These are phyloP conservation scores for Dipteronia sinensis DNA, from an alignment of 345 rosid genomes.

Conservation along the genomic window DNA sequence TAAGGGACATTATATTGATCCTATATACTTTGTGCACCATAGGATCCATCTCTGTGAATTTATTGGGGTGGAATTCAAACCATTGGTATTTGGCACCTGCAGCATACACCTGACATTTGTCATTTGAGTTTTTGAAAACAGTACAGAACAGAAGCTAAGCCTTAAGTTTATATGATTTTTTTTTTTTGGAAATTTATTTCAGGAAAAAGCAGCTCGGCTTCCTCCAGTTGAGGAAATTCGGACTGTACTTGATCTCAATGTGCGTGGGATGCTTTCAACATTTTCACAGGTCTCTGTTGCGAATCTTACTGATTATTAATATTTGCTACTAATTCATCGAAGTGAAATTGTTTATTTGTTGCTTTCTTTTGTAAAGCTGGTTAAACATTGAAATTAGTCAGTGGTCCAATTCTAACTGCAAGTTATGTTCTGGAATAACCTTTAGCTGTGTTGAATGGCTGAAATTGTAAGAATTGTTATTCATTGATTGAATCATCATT, in stretches of 20 bases:
- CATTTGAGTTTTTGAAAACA: not conserved
- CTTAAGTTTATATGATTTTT: constrained; percentile 7
- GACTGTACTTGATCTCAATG: constrained; percentile 62
- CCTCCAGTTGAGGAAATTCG: constrained; percentile 75
- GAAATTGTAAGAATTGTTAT: not conserved
- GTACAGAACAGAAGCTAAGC: not conserved
- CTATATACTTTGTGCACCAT: not conserved
- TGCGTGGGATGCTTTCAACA: constrained; percentile 78
- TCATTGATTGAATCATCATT: not conserved
- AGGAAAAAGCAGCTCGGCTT: constrained; percentile 88
- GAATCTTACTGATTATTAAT: not conserved
- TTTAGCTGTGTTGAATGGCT: not conserved
- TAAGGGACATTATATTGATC: not conserved
- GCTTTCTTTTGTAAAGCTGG: not conserved
- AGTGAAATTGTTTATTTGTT: constrained; percentile 1
- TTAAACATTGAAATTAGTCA: not conserved
- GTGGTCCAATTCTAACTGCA: not conserved
- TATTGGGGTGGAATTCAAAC: not conserved
- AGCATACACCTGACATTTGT: not conserved
- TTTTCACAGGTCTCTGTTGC: constrained; percentile 66
- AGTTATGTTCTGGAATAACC: not conserved
- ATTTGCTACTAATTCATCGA: not conserved
- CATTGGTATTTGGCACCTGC: not conserved
- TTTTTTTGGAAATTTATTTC: constrained; percentile 20
- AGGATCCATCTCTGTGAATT: not conserved